Evolutionary conservation across 1,139 yeast genomes (phyloP), one percentile per base, ranked within the genome.

Genomic region (Hyphopichia wangnamkhiaoensis): DNA sequence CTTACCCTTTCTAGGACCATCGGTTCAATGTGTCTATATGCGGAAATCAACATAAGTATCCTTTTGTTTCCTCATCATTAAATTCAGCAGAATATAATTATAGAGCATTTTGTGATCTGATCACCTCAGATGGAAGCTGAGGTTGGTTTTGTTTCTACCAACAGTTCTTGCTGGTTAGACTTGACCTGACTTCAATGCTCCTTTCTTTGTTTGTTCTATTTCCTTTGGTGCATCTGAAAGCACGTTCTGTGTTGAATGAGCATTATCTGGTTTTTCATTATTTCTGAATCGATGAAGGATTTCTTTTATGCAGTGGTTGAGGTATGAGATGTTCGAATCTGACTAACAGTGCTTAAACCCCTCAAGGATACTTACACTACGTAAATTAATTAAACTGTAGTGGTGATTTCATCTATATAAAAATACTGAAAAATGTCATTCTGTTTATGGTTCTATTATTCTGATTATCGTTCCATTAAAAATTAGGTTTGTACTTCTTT

Each of bases 11-110:
- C 34, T 33, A 47, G 65, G 60, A 43, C 65, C 69, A 63, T 59
- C 75, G 76, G 71, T 53, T 53, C 75, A 66, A 71, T 71, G 78
- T 72, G 78, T 72, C 78, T 61, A 63, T 71, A 63, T 72, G 78
- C 78, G 74, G 47, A 72, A 54, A 72, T 25, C 25, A 49, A 56
- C 15, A 21, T 23, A 36, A 15, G 18, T 38, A 38, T 40, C 43
- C 37, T 12, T 24, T 14, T 23, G 24, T 9, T 19, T 28, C 26
- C 20, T 12, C 21, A 25, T 39, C 38, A 18, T 24, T 25, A 14
- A 17, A 24, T 27, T 43, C 41, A 35, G 35, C 24, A 19, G 44
- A 38, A 41, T 38, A 17, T 43, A 37, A 40, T 43, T 31, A 15
- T 24, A n/a, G 33, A 29, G 27, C 19, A 20, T 20, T 17, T 28